phyloP scores from a whole-genome alignment of 2,329 filamentous ascomycete species.

The Stemphylium beticola region DNA sequence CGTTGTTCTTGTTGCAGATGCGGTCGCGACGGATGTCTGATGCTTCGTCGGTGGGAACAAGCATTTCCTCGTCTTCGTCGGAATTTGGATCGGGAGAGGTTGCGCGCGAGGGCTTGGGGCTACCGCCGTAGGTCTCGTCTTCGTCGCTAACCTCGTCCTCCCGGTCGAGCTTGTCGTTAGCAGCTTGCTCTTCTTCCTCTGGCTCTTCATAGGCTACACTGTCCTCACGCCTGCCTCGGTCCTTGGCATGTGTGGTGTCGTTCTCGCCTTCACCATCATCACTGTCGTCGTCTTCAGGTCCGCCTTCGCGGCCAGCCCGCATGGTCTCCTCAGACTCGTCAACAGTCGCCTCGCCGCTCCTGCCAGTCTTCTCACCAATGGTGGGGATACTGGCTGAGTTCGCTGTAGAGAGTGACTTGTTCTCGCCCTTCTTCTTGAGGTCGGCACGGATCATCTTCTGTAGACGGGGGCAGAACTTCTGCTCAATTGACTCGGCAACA shows the following conservation, averaged over 20 bases:
- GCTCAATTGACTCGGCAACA: conserved; percentile 80
- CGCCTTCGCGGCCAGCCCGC: conserved; percentile 52
- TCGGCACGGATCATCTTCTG: conserved; percentile 75
- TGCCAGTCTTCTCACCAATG: conserved; percentile 69
- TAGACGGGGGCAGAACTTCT: conserved; percentile 75
- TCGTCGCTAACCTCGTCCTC: conserved; percentile 58
- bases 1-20: conserved; percentile 57
- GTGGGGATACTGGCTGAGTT: conserved; percentile 72
- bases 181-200: conserved; percentile 85
- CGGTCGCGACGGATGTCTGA: conserved; percentile 42
- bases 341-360: conserved; percentile 58
- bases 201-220: conserved; percentile 89
- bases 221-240: conserved; percentile 76
- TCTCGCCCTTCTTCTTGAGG: conserved; percentile 75
- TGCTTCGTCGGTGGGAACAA: conserved; percentile 37
- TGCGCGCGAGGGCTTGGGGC: conserved; percentile 48
- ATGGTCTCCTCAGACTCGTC: conserved; percentile 40
- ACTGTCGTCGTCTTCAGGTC: conserved; percentile 76
- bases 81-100: conserved; percentile 39
- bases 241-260: conserved; percentile 71
- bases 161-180: conserved; percentile 68
- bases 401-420: conserved; percentile 59
- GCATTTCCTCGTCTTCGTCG: conserved; percentile 30
- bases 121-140: conserved; percentile 60
- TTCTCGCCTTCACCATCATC: conserved; percentile 64